Evolutionary conservation across 805 yeast genomes (phyloP).

Genomic region (Hanseniaspora thailandica): DNA sequence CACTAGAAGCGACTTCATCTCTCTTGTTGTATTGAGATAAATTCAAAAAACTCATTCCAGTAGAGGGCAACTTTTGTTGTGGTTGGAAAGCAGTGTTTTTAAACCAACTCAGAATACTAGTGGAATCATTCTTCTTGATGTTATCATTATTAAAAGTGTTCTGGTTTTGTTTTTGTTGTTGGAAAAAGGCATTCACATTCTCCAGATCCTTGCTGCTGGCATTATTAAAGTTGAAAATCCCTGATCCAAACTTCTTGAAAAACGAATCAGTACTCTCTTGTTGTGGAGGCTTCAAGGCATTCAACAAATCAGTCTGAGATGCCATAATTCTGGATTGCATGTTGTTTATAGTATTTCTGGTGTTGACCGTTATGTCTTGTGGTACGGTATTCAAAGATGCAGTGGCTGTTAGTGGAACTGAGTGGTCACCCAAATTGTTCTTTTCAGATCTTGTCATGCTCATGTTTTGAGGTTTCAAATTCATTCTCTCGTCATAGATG

Average conservation of each 20-base stretch:
- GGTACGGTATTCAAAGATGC: background rate
- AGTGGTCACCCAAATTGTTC: background rate
- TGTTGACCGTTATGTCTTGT: background rate
- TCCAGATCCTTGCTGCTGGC: slow-evolving; percentile 9
- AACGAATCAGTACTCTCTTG: slow-evolving; percentile 15
- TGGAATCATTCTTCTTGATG: slow-evolving; percentile 6
- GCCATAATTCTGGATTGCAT: background rate
- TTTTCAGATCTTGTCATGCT: slow-evolving; percentile 1
- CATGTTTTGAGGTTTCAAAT: background rate
- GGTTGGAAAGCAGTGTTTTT: slow-evolving; percentile 8
- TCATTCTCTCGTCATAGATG: background rate
- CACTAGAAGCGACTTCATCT: background rate
- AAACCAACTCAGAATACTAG: slow-evolving; percentile 6
- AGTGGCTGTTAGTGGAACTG: background rate
- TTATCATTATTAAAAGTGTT: background rate
- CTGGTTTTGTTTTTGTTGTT: slow-evolving; percentile 11
- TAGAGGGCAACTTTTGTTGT: background rate
- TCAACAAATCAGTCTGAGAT: slow-evolving; percentile 7
- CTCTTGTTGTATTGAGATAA: background rate
- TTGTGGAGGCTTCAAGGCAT: background rate
- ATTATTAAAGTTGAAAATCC: slow-evolving; percentile 11
- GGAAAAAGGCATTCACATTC: slow-evolving; percentile 13
- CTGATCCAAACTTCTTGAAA: slow-evolving; percentile 14
- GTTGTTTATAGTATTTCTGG: background rate
- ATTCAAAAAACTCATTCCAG: slow-evolving; percentile 11